Evolutionary conservation across 495 filamentous ascomycete species (phyloP), one percentile per base, ranked within the genome.

Genomic region (Aspergillus asperescens): DNA sequence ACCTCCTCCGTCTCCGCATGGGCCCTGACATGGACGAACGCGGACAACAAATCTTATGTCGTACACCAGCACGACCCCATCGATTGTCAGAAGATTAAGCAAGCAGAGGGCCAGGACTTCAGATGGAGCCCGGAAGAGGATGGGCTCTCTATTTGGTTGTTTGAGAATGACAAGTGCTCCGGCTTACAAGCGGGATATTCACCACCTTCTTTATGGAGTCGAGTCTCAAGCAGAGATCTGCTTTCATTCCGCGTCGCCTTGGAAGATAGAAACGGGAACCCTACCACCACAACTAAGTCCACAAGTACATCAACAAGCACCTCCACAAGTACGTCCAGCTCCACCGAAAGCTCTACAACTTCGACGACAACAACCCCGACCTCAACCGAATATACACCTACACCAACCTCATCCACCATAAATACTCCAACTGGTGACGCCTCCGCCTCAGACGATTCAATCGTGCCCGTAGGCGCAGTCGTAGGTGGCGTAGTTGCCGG

Each of bases 401-500:
- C n/a, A n/a, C n/a, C n/a, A n/a, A n/a, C n/a, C n/a, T n/a, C n/a
- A n/a, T n/a, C n/a, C n/a, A n/a, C n/a, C n/a, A n/a, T n/a, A n/a
- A n/a, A n/a, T n/a, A n/a, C n/a, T n/a, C n/a, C n/a, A n/a, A 28
- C 47, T n/a, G 9, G 12, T 8, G 24, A 39, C n/a, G 15, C 18
- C 4, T 12, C 42, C 15, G 18, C 15, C 4, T 16, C 41, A 8
- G 13, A 22, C 19, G 25, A 19, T 27, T 50, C 35, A 3, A 24
- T 39, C 3, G 4, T 24, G 1, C 29, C 48, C 5, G 48, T 16
- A 3, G 48, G 38, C 7, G 38, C 38, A 20, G 29, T 51, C n/a
- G 48, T 27, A 15, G 48, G 48, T 3, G 39, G 38, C 25, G 48
- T 51, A 1, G 27, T 51, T 13, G 48, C 27, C 16, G 38, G 37